Percentiles rank a stretch among this genome's conserved stretches.
Conservation (phyloP, 306 rosid genomes). For the Trifolium pratense region DNA sequence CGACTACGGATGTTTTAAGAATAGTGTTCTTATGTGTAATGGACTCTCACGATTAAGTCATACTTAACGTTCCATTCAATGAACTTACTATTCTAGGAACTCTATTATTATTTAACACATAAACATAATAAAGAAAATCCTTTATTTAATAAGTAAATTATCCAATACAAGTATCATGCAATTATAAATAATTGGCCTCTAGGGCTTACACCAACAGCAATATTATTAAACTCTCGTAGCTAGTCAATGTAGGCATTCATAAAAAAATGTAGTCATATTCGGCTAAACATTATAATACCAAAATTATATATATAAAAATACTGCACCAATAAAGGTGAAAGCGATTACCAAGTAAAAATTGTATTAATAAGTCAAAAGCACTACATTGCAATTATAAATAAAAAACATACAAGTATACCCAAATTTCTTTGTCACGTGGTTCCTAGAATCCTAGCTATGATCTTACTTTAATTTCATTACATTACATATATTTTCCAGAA, state of each 20-base stretch:
- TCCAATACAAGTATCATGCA: no score
- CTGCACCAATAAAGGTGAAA: background rate
- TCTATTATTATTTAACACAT: no score
- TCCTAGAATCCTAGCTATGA: background rate
- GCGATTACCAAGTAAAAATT: background rate
- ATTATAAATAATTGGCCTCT: no score
- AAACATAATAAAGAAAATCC: no score
- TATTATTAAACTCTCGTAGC: background rate
- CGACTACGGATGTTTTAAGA: no score
- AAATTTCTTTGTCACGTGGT: slow-evolving; percentile 11
- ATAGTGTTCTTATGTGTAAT: no score
- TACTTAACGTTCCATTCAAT: no score
- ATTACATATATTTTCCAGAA: background rate
- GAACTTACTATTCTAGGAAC: no score
- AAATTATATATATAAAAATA: background rate
- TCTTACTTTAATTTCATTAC: background rate
- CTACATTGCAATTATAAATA: background rate
- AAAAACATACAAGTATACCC: background rate
- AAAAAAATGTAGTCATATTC: background rate
- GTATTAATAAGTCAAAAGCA: background rate
- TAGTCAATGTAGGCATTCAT: slow-evolving; percentile 1
- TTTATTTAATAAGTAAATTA: no score
- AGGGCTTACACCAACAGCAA: no score
- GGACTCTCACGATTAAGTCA: no score
- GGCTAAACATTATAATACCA: background rate